These are phyloP conservation scores for Lecanicillium sp. DNA, from an alignment of 2,329 filamentous ascomycete species.

Conservation along the genomic window DNA sequence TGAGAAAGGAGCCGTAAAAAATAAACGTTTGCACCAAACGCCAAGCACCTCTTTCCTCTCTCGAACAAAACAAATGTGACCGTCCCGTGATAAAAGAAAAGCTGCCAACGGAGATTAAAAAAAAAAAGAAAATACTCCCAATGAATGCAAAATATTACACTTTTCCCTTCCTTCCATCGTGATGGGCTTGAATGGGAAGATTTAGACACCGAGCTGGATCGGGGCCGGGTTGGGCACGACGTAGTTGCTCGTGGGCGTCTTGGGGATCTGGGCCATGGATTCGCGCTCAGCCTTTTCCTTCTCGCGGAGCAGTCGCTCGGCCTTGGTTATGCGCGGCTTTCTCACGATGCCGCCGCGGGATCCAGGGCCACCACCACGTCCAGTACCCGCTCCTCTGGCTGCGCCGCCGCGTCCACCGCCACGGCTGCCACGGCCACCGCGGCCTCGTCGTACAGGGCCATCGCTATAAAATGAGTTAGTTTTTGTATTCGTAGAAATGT, in stretches of 20 bases:
- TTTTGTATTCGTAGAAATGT: conserved; percentile 9
- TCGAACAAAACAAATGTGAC: not conserved
- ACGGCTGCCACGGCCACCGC: conserved; percentile 45
- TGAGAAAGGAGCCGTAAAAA: not conserved
- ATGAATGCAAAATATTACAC: conserved; percentile 12
- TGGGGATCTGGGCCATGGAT: conserved; percentile 34
- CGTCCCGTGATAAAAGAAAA: not conserved
- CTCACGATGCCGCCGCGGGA: conserved; percentile 71
- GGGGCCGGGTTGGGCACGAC: conserved; percentile 21
- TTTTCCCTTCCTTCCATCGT: not conserved
- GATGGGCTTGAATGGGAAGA: too few relatives aligned
- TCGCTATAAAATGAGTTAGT: conserved; percentile 50
- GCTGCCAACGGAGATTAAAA: not conserved
- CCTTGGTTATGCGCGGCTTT: conserved; percentile 82
- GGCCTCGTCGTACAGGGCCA: conserved; percentile 64
- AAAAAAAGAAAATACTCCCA: conserved; percentile 6
- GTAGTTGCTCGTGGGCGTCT: conserved; percentile 32
- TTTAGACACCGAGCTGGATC: conserved; percentile 10
- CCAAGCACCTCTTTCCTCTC: not conserved
- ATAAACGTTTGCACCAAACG: not conserved
- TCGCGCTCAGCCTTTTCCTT: conserved; percentile 63
- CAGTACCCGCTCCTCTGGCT: conserved; percentile 41
- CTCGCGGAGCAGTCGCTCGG: conserved; percentile 39
- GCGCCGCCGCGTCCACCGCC: conserved; percentile 57
- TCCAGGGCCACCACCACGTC: conserved; percentile 54